Base-by-base conservation (phyloP, 148 eudicot species). In the Nepenthes mirabilis region DNA sequence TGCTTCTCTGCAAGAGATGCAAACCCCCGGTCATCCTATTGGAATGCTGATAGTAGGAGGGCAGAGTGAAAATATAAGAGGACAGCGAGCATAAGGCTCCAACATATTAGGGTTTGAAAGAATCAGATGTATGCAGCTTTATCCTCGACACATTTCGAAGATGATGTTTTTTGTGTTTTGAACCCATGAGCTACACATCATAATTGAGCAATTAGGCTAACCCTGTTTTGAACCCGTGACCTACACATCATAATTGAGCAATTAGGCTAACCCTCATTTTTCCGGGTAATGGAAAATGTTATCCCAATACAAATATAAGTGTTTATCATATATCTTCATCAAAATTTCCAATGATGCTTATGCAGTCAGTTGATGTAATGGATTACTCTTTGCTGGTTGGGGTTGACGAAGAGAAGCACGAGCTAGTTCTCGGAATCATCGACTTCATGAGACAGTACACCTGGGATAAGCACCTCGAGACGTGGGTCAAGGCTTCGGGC, bases 361-460 rank as follows among this genome's bases (percentile, higher is more conserved):
- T 83, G 79, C 89, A 93, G 98, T 82, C 95, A 2, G 76, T 93
- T 45, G 91, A 88, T 70, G 98, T 93, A 58, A 93, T 93, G 95
- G 98, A 93, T 70, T 93, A 93, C 71, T 93, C 98, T 2, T 77
- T 88, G 58, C 78, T 88, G 51, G 96, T 86, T 56, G 96, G 96
- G 51, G 77, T 93, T 34, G 99, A 93, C 60, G 83, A 89, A 72
- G 97, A 86, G 76, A 89, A 89, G 58, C 87, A 89, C 52, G 95
- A 89, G 79, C 81, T 93, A 61, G 97, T 93, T 37, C 81, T 93
- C 36, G 99, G 99, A 59, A 93, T 93, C 47, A 93, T 93, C 32
- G 98, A 88, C 71, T 93, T 88, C 75, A 88, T 93, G 98, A 86
- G 98, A 72, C 98, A 88, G 47, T 93, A 93, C 56, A 88, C 98